A percentile compares a stretch with the other conserved stretches of the same genome.
These are phyloP conservation scores for Inga oerstediana DNA, from an alignment of 306 rosid species.

Conservation along the genomic window DNA sequence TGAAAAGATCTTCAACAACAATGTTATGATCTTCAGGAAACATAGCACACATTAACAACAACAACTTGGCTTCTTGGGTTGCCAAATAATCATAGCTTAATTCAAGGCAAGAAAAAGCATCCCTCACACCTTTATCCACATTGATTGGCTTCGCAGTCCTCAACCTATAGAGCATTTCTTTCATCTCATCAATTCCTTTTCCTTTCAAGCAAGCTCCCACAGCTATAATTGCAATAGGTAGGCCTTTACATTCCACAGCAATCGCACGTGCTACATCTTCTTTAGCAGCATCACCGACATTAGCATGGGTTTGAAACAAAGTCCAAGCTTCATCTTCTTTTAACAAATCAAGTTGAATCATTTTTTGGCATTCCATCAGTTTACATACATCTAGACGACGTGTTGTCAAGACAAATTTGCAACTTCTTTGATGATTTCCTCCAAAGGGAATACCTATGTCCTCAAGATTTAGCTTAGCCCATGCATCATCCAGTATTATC, in stretches of 20 bases:
- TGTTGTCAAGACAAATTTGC: not conserved
- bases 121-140: too few relatives aligned
- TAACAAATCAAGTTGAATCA: too few relatives aligned
- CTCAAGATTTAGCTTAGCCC: not conserved
- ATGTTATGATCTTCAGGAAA: not conserved
- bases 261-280: too few relatives aligned
- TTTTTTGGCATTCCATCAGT: not conserved
- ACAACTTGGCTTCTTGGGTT: not conserved
- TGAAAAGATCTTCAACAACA: too few relatives aligned
- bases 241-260: too few relatives aligned
- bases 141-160: too few relatives aligned
- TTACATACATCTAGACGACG: not conserved
- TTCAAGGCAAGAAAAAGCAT: not conserved
- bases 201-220: too few relatives aligned
- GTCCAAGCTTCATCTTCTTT: not conserved
- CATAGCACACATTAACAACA: not conserved
- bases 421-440: not conserved
- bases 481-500: not conserved
- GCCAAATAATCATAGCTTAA: slow-evolving; percentile 1
- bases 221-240: too few relatives aligned
- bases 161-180: too few relatives aligned
- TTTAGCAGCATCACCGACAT: not conserved
- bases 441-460: not conserved
- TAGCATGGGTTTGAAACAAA: not conserved
- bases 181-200: too few relatives aligned